These are phyloP conservation scores for Mycena albidolilacea DNA, from an alignment of 768 basidiomycete species.

Conservation along the genomic window DNA sequence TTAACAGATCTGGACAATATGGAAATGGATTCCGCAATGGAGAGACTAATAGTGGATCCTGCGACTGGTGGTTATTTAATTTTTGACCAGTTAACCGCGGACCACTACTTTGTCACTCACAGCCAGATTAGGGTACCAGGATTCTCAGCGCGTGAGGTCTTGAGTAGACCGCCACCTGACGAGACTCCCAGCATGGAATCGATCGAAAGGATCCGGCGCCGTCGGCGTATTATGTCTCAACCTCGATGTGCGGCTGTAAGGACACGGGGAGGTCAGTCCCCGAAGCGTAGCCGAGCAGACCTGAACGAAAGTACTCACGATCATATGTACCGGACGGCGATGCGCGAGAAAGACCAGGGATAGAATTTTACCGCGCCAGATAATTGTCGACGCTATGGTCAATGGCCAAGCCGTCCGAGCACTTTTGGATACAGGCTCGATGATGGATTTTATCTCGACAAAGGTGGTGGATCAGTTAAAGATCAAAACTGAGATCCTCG, in stretches of 20 bases:
- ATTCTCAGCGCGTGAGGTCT: not conserved
- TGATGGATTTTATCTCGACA: conserved; percentile 51
- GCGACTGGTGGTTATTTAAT: conserved; percentile 21
- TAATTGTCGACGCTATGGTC: not conserved
- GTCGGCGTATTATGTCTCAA: not conserved
- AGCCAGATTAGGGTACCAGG: not conserved
- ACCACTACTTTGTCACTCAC: conserved; percentile 26
- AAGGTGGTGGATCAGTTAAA: conserved; percentile 50
- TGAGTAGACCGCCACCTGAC: conserved; percentile 8
- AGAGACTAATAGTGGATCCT: conserved; percentile 1
- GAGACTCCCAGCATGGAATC: conserved; percentile 16
- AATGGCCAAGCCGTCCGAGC: conserved; percentile 15
- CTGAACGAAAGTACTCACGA: not conserved
- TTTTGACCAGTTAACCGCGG: conserved; percentile 16
- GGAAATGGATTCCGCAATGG: not conserved
- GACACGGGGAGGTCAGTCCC: not conserved
- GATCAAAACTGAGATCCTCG: conserved; percentile 38
- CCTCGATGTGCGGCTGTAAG: not conserved
- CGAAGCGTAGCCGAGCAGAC: not conserved
- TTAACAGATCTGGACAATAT: not conserved
- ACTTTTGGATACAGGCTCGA: conserved; percentile 37
- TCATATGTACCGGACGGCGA: conserved; percentile 10
- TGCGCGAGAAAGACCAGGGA: conserved; percentile 21
- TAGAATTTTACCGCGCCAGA: not conserved
- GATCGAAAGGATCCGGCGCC: not conserved